Conservation (phyloP, 192 early-diverging fungal species). For the Rhizophagus prolifer region DNA sequence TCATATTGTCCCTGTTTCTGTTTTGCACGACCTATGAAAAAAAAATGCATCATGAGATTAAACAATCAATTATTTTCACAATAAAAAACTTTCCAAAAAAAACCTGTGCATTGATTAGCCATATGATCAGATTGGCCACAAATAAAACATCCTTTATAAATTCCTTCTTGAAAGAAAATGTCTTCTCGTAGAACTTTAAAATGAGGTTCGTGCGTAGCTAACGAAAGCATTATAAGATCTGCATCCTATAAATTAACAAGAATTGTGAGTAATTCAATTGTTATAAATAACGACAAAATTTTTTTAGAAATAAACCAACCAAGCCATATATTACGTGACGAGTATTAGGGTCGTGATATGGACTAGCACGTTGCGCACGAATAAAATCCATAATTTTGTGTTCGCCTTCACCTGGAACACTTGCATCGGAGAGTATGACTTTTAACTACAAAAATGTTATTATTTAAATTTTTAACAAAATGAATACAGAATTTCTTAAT, state of each 20-base stretch:
- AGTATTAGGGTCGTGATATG: constrained; percentile 87
- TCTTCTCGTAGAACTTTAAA: constrained; percentile 96
- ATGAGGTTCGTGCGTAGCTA: constrained; percentile 96
- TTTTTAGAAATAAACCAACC: constrained; percentile 36
- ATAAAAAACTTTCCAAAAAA: not conserved
- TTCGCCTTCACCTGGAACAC: constrained; percentile 97
- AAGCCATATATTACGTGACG: constrained; percentile 90
- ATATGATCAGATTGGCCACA: constrained; percentile 65
- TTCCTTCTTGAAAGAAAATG: constrained; percentile 75
- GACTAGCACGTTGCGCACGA: constrained; percentile 72
- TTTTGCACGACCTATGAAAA: constrained; percentile 42
- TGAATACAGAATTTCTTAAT: not conserved
- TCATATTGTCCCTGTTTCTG: constrained; percentile 49
- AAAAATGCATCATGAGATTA: not conserved
- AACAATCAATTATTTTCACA: not conserved
- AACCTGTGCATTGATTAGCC: constrained; percentile 64
- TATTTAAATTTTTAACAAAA: constrained; percentile 15
- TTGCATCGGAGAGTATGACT: constrained; percentile 91
- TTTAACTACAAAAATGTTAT: constrained; percentile 49
- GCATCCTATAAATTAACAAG: constrained; percentile 65
- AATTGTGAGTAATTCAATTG: not conserved
- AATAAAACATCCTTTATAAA: constrained; percentile 65
- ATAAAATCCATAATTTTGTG: constrained; percentile 99
- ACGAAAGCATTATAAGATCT: constrained; percentile 96
- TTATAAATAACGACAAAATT: not conserved